Base-by-base conservation (phyloP, 2,329 filamentous ascomycete species). In the Ramularia endophylla region DNA sequence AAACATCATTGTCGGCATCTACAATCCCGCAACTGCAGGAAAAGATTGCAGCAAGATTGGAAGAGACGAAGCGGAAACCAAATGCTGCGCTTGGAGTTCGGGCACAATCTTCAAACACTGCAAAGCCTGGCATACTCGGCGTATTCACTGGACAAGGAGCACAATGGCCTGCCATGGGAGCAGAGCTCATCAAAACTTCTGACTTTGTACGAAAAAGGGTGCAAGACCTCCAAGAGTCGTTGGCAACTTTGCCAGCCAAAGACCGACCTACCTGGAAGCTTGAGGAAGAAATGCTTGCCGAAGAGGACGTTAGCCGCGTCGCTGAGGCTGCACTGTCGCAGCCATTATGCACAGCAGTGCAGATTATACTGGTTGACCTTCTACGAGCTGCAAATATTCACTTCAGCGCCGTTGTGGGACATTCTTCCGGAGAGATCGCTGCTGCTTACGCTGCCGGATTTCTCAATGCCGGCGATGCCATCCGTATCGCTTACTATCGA, bases 311-410 rank as follows among this genome's bases (percentile, higher is more conserved):
- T 6, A 41, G 35, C 2, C 41, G 43, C 4, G 22, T 55, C 8
- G 17, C 40, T 18, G 43, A 58, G 17, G 52, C 63, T 2, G 53
- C 49, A 19, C 48, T 76, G 18, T 65, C 70, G 0, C 76, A 79
- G 48, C 72, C 76, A 1, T 51, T 76, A 0, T 77, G 70, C 38
- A 78, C 75, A 0, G 74, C 74, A 0, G 28, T 80, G 1, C 77
- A 80, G 49, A 62, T 80, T 2, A 73, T 62, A 0, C 50, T 76
- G 1, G 59, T 71, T 0, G 62, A 72, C 12, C 50, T 68, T 0
- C 59, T 74, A 2, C 16, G 12, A 8, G 29, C 43, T 5, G 53
- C 46, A 38, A 44, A 43, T 9, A 43, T 63, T 5, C 3, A n/a
- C 12, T 51, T 58, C 5, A 16, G 17, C 5, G 40, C 37, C 13